A percentile compares a stretch with the other conserved stretches of the same genome.
Conservation (phyloP, 345 rosid genomes). For the Aquilaria sinensis region DNA sequence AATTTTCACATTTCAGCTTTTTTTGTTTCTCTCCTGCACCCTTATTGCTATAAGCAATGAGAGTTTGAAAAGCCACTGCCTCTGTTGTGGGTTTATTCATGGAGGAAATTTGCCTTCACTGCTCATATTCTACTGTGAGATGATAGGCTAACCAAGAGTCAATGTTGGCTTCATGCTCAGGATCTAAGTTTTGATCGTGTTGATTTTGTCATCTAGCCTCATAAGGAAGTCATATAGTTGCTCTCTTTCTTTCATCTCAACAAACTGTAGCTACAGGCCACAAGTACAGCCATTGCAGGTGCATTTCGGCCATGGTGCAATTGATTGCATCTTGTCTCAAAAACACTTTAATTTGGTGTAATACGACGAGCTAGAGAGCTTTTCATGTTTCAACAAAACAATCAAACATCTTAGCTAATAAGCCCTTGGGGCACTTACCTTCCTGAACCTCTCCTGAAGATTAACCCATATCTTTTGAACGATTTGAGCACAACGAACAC, state of each 20-base stretch:
- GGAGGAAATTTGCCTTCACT: too few species aligned
- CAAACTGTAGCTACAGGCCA: neutral
- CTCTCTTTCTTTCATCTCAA: too few species aligned
- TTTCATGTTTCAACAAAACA: neutral
- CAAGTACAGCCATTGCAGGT: neutral
- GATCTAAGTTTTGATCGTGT: neutral
- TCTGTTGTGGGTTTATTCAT: too few species aligned
- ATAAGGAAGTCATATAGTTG: neutral
- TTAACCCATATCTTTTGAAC: too few species aligned
- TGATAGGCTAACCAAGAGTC: neutral
- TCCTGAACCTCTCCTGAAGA: too few species aligned
- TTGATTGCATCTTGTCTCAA: neutral
- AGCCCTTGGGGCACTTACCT: neutral
- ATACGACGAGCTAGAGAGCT: neutral
- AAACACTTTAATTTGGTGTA: too few species aligned
- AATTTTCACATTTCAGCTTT: too few species aligned
- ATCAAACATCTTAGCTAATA: neutral
- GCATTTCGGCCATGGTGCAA: neutral
- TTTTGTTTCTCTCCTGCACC: too few species aligned
- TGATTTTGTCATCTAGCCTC: neutral
- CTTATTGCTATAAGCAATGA: too few species aligned
- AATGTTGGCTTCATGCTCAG: neutral
- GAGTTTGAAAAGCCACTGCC: too few species aligned
- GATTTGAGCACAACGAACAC: too few species aligned
- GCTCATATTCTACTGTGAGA: too few species aligned